Evolutionary conservation across 345 rosid species (phyloP).

Genomic region (Acer negundo): DNA sequence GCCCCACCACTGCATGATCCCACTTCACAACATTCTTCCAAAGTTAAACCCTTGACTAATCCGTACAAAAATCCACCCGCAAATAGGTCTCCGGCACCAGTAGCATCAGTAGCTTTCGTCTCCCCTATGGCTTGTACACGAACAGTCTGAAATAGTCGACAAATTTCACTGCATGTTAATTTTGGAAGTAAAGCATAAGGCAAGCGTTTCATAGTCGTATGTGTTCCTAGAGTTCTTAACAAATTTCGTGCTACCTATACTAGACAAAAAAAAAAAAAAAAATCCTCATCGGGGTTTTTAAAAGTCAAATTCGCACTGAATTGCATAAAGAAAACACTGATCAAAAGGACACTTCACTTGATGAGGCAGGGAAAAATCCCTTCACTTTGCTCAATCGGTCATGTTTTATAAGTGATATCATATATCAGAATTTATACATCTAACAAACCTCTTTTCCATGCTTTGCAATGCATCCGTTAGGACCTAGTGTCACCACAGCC

Average conservation of each 20-base stretch:
- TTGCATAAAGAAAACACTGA: not conserved
- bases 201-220: not conserved
- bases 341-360: not conserved
- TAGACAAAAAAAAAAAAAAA: not conserved
- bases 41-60: constrained; percentile 67
- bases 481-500: constrained; percentile 87
- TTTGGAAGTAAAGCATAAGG: not conserved
- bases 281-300: not conserved
- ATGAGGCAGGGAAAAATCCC: not conserved
- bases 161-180: constrained; percentile 9
- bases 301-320: not conserved
- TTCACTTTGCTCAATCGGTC: not conserved
- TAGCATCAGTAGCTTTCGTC: constrained; percentile 73
- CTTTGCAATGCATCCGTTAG: constrained; percentile 91
- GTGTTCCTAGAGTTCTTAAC: too few species aligned
- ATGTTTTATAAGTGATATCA: not conserved
- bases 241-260: not conserved
- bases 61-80: constrained; percentile 93
- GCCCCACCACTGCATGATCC: constrained; percentile 96
- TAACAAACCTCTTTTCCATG: constrained; percentile 77
- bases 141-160: constrained; percentile 51
- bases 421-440: not conserved
- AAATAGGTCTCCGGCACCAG: constrained; percentile 95
- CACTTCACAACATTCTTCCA: constrained; percentile 80
- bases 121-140: constrained; percentile 75